Percentiles rank a stretch among this genome's conserved stretches.
phyloP scores from a whole-genome alignment of 2,329 filamentous ascomycete genomes.

The Aplosporella prunicola region DNA sequence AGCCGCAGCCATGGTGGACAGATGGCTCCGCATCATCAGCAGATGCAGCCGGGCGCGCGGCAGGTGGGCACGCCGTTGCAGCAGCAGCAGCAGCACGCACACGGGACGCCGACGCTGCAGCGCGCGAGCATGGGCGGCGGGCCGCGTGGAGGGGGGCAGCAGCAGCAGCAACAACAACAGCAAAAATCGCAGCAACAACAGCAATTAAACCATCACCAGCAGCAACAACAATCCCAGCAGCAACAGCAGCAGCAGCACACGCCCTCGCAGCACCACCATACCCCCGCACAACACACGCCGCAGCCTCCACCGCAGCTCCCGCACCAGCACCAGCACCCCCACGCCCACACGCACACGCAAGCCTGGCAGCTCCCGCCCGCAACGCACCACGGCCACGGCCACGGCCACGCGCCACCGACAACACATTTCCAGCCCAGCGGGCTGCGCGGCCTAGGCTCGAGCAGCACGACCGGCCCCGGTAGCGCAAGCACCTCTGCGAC shows the following conservation, averaged over 20 bases:
- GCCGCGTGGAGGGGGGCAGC: too few species aligned
- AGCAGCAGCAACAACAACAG: conserved; percentile 1
- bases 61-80: conserved; percentile 3
- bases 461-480: too few species aligned
- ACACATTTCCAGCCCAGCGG: too few species aligned
- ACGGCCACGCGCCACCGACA: too few species aligned
- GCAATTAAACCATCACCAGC: conserved; percentile 12
- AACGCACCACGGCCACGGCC: too few species aligned
- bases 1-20: too few species aligned
- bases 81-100: conserved; percentile 4
- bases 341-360: background rate
- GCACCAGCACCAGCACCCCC: conserved; percentile 3
- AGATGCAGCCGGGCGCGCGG: background rate
- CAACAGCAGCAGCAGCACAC: conserved; percentile 17
- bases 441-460: too few species aligned
- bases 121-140: too few species aligned
- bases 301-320: conserved; percentile 5
- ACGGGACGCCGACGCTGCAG: too few species aligned
- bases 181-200: conserved; percentile 1
- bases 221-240: conserved; percentile 12
- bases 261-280: background rate
- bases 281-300: background rate
- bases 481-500: too few species aligned
- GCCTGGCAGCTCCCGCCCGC: too few species aligned
- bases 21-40: conserved; percentile 5